Evolutionary conservation across 2,329 filamentous ascomycete species (phyloP).

Genomic region (Catunica adiposa): DNA sequence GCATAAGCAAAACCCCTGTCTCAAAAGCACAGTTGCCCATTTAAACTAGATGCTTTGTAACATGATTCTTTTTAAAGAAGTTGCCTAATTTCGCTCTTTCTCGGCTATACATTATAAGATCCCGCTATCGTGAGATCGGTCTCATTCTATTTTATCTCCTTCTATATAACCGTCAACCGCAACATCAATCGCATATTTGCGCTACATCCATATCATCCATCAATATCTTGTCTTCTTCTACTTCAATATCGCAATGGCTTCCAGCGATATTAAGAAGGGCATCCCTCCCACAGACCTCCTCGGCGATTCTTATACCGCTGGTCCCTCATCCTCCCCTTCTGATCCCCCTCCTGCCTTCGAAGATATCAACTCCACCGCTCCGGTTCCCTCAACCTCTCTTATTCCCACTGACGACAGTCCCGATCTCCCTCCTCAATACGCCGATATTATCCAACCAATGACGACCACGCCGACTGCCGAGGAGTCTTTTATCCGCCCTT

Average conservation of each 20-base stretch:
- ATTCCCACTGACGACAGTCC: background rate
- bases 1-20: too few species aligned
- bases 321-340: background rate
- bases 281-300: background rate
- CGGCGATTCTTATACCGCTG: background rate
- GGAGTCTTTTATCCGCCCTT: slow-evolving; percentile 15
- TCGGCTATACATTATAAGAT: background rate
- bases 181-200: too few species aligned
- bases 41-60: too few species aligned
- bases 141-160: too few species aligned
- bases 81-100: background rate
- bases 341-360: slow-evolving; percentile 8
- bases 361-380: background rate
- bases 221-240: too few species aligned
- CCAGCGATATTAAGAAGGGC: background rate
- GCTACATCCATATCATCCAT: too few species aligned
- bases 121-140: too few species aligned
- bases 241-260: background rate
- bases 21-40: too few species aligned
- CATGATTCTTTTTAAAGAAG: background rate
- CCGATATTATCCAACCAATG: slow-evolving; percentile 21
- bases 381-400: background rate
- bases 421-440: slow-evolving; percentile 31
- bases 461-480: slow-evolving; percentile 14
- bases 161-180: too few species aligned